Evolutionary conservation across 495 filamentous ascomycete species (phyloP).

Genomic region (Penicillium cosmopolitanum): DNA sequence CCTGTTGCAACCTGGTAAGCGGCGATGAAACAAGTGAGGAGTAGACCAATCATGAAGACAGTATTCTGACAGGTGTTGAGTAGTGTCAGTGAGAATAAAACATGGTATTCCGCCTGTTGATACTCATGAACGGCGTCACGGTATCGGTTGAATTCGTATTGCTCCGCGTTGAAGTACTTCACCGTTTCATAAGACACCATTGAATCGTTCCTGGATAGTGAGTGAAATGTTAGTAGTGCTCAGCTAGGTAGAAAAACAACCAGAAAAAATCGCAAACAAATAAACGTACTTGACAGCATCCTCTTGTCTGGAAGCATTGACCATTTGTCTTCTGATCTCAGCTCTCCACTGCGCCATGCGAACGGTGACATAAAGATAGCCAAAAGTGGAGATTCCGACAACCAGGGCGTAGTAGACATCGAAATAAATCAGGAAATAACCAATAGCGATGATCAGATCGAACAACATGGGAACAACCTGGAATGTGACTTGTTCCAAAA

Average conservation of each 20-base stretch:
- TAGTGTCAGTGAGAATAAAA: conserved; percentile 81
- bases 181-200: conserved; percentile 98
- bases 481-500: conserved; percentile 94
- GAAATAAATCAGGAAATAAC: conserved; percentile 78
- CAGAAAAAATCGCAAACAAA: conserved; percentile 14
- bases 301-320: conserved; percentile 89
- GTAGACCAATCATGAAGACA: conserved; percentile 88
- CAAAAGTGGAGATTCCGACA: conserved; percentile 89
- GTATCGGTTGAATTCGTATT: conserved; percentile 89
- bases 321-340: conserved; percentile 88
- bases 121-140: conserved; percentile 76
- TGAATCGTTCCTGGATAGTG: conserved; percentile 77
- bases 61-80: conserved; percentile 95
- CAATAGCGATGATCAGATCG: conserved; percentile 84
- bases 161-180: conserved; percentile 98
- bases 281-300: conserved; percentile 79
- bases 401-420: conserved; percentile 94
- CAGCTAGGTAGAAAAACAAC: background rate
- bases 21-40: conserved; percentile 81
- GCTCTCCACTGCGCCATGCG: conserved; percentile 93
- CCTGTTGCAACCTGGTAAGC: conserved; percentile 85
- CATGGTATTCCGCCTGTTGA: conserved; percentile 85
- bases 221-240: conserved; percentile 1
- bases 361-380: conserved; percentile 93
- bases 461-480: conserved; percentile 93